Evolutionary conservation across 139 green algal genomes (phyloP).

Genomic region (Asterochloris sp.): DNA sequence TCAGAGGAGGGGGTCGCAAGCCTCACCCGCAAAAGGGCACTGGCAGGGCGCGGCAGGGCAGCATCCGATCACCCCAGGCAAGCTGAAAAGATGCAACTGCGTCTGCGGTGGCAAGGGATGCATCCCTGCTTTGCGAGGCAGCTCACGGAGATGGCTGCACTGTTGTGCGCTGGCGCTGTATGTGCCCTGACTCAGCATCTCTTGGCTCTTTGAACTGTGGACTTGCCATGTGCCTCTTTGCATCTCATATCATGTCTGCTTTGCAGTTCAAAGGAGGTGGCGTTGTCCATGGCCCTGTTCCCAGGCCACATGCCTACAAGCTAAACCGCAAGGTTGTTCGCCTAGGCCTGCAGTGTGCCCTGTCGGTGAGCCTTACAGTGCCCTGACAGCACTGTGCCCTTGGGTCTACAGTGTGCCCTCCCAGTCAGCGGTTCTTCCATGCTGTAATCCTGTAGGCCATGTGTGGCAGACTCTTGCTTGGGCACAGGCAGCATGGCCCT

Average conservation of each 20-base stretch:
- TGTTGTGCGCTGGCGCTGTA: too few species aligned
- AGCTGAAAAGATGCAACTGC: too few species aligned
- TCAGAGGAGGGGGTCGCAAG: slow-evolving; percentile 64
- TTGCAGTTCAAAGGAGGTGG: slow-evolving; percentile 71
- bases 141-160: too few species aligned
- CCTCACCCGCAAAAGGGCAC: slow-evolving; percentile 62
- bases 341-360: slow-evolving; percentile 78
- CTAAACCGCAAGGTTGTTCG: slow-evolving; percentile 74
- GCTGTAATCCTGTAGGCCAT: background rate
- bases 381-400: too few species aligned
- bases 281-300: slow-evolving; percentile 66
- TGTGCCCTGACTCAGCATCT: too few species aligned
- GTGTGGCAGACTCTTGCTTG: background rate
- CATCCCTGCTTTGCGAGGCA: too few species aligned
- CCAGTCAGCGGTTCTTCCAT: too few species aligned
- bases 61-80: slow-evolving; percentile 65
- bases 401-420: too few species aligned
- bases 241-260: background rate
- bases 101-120: too few species aligned
- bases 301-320: slow-evolving; percentile 66
- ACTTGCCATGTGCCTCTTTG: background rate
- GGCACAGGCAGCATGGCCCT: background rate
- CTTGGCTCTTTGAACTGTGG: too few species aligned
- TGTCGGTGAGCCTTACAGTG: slow-evolving; percentile 45
- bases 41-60: slow-evolving; percentile 55